Evolutionary conservation across 257 asterid species (phyloP).

Genomic region (Eucommia ulmoides): DNA sequence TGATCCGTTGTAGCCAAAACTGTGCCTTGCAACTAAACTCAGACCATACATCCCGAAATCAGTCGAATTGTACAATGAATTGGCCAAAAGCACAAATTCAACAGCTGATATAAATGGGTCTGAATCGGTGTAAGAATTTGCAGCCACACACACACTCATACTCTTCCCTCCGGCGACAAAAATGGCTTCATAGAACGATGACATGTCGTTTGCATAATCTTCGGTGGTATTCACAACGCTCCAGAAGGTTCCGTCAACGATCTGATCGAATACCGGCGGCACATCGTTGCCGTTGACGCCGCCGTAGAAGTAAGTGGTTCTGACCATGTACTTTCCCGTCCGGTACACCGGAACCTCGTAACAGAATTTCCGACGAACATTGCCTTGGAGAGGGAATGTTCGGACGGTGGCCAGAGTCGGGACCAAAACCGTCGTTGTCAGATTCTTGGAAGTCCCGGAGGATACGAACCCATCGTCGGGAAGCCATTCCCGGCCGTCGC

Average conservation of each 20-base stretch:
- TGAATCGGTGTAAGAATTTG: conserved; percentile 64
- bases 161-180: conserved; percentile 65
- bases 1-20: conserved; percentile 72
- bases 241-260: conserved; percentile 94
- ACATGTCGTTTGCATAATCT: conserved; percentile 28
- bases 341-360: conserved; percentile 59
- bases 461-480: conserved; percentile 45
- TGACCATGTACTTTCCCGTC: conserved; percentile 42
- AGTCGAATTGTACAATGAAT: conserved; percentile 78
- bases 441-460: conserved; percentile 34
- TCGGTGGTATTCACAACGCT: conserved; percentile 70
- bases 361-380: conserved; percentile 65
- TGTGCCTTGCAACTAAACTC: conserved; percentile 63
- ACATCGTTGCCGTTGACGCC: conserved; percentile 46
- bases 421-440: conserved; percentile 17
- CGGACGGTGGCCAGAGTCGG: conserved; percentile 53
- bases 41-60: conserved; percentile 46
- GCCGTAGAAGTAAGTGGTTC: conserved; percentile 82
- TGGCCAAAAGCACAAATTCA: conserved; percentile 58
- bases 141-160: conserved; percentile 81
- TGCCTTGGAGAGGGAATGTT: conserved; percentile 48
- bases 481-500: conserved; percentile 46
- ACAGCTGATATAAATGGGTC: conserved; percentile 94
- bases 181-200: conserved; percentile 55
- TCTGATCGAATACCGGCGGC: conserved; percentile 90